phyloP scores from a whole-genome alignment of 2,329 filamentous ascomycete genomes.

The Pseudogymnoascus pannorum region DNA sequence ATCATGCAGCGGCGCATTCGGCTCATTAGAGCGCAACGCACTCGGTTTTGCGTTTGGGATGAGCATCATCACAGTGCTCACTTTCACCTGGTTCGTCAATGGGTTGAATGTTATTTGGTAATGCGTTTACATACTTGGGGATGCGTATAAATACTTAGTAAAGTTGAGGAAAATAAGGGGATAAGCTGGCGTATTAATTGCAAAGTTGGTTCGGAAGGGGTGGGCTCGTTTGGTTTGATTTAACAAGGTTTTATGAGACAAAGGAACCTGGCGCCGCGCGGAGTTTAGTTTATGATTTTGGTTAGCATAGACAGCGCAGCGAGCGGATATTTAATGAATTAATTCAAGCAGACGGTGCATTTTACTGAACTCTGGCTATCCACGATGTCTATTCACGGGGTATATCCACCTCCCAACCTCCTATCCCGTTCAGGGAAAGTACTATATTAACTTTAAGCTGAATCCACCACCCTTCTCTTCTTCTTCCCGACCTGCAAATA shows the following conservation, averaged over 20 bases:
- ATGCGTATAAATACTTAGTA: neutral
- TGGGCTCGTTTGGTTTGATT: neutral
- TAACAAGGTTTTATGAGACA: constrained; percentile 2
- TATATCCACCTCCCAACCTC: constrained; percentile 5
- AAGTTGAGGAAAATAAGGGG: neutral
- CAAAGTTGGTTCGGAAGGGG: neutral
- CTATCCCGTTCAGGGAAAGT: neutral
- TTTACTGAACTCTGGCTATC: neutral
- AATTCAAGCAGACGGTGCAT: neutral
- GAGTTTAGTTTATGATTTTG: neutral
- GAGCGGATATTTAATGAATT: constrained; percentile 4
- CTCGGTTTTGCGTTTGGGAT: constrained; percentile 46
- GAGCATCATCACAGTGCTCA: constrained; percentile 48
- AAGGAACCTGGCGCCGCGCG: neutral
- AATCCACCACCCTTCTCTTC: constrained; percentile 61
- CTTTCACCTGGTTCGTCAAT: constrained; percentile 58
- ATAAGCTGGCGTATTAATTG: constrained; percentile 4
- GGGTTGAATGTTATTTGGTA: constrained; percentile 34
- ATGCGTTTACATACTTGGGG: neutral
- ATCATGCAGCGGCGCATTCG: constrained; percentile 38
- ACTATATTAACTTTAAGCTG: constrained; percentile 52
- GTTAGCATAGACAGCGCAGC: neutral
- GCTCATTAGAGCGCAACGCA: constrained; percentile 40
- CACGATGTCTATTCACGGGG: neutral
- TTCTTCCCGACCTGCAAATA: constrained; percentile 59